Base-by-base conservation (phyloP, 441 rosid species). In the Macaranga tanarius region DNA sequence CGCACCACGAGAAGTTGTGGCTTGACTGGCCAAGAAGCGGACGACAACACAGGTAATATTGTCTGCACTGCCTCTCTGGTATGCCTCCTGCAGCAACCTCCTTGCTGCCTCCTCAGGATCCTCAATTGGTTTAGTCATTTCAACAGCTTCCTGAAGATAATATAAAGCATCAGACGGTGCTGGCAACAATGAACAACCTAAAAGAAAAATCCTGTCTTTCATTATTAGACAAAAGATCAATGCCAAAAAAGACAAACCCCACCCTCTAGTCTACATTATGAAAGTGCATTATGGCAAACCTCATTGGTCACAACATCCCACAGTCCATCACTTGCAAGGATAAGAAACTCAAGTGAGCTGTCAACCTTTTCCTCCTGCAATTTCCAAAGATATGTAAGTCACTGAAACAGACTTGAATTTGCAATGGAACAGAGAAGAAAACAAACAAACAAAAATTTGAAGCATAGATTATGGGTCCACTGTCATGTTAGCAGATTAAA, bases 281-380 rank as follows among this genome's bases (percentile, higher is more conserved):
- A 13, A 64, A 63, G 44, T 19, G 42, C 25, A 58, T 52, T 45
- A 31, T 31, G 25, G 28, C 73, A 13, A 74, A 95, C 99, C 97
- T 95, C 97, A 67, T 95, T 95, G 57, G 99, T 75, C 69, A 95
- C 96, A 65, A 93, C 99, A 56, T 96, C 97, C 98, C 99, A 96
- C 20, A 96, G 80, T 75, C 99, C 99, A 84, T 95, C 99, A 79
- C 99, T 95, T 28, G 98, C 98, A 83, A 95, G 96, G 72, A 95
- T 93, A 68, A 96, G 96, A 79, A 96, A 93, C 85, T 96, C 98
- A 2, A 93, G 92, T 25, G 97, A 87, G 86, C 88, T 85, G 80
- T 96, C 97, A 12, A 96, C 75, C 69, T 86, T 88, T 76, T 88
- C 94, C 84, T 95, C 99, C 99, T 96, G 90, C 80, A 82, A 75